phyloP scores from a whole-genome alignment of 495 filamentous ascomycete genomes.

The Hypoxylon fragiforme region DNA sequence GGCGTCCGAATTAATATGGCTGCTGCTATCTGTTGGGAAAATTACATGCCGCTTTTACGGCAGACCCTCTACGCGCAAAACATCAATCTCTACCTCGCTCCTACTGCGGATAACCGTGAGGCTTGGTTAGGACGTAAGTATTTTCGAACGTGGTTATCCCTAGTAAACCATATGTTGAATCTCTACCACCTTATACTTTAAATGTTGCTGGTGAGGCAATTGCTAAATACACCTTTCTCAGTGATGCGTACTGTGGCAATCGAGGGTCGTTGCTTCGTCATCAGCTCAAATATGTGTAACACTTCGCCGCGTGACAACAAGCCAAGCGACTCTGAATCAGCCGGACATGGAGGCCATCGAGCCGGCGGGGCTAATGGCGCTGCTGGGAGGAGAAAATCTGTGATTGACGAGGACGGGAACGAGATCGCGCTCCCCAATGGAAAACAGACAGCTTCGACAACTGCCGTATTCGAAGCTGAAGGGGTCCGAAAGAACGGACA shows the following conservation, averaged over 20 bases:
- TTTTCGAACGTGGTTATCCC: too few species aligned
- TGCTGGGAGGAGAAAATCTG: conserved; percentile 31
- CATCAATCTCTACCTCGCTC: conserved; percentile 89
- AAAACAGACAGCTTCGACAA: background rate
- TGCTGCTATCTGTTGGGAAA: conserved; percentile 96
- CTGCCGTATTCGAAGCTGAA: conserved; percentile 1
- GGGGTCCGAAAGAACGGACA: too few species aligned
- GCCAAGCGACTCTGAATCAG: too few species aligned
- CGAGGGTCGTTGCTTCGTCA: conserved; percentile 84
- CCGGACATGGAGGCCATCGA: conserved; percentile 39
- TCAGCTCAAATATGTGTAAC: conserved; percentile 86
- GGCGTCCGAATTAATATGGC: conserved; percentile 77
- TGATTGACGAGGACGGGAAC: conserved; percentile 52
- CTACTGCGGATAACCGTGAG: conserved; percentile 84
- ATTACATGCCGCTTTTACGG: conserved; percentile 86
- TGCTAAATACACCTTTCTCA: background rate
- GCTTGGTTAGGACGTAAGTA: conserved; percentile 68
- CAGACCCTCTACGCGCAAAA: conserved; percentile 82
- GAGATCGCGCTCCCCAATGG: conserved; percentile 45
- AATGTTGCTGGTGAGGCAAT: background rate
- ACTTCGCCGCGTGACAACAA: too few species aligned
- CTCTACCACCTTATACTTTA: background rate
- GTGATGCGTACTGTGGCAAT: conserved; percentile 74
- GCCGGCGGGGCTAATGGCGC: background rate
- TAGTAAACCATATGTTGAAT: background rate